phyloP scores from a whole-genome alignment of 2,329 filamentous ascomycete species.

The Aspergillus aculeatinus region DNA sequence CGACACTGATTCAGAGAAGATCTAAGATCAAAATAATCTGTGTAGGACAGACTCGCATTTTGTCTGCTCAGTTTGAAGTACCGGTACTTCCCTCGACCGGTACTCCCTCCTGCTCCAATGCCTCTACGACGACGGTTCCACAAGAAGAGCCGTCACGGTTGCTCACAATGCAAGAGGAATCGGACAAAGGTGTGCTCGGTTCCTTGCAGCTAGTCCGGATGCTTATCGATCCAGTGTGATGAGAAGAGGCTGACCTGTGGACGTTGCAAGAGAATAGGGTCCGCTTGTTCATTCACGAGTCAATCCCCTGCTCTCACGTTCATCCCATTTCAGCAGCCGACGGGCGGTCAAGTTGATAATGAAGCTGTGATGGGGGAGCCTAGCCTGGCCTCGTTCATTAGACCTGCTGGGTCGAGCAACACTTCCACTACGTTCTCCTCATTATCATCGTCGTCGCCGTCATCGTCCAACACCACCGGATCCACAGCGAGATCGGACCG shows the following conservation, averaged over 20 bases:
- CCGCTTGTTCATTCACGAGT: neutral
- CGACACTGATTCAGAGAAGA: neutral
- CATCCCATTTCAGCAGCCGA: neutral
- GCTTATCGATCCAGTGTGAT: neutral
- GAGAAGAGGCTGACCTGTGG: neutral
- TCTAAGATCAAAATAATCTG: too few species aligned
- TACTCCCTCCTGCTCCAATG: neutral
- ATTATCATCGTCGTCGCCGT: neutral
- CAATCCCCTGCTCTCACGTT: neutral
- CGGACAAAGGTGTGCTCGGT: neutral
- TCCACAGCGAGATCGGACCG: neutral
- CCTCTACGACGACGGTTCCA: neutral
- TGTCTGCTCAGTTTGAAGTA: neutral
- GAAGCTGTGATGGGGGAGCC: neutral
- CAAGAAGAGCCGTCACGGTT: constrained; percentile 4
- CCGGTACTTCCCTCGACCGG: too few species aligned
- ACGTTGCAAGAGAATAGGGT: neutral
- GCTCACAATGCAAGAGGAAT: neutral
- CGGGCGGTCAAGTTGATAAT: neutral
- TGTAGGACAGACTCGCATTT: too few species aligned
- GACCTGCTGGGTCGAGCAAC: neutral
- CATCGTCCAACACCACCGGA: neutral
- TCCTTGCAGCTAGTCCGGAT: neutral
- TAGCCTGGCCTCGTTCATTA: neutral
- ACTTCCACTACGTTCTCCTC: neutral